Base-by-base conservation (phyloP, 805 yeast species). In the Candida tallmaniae region DNA sequence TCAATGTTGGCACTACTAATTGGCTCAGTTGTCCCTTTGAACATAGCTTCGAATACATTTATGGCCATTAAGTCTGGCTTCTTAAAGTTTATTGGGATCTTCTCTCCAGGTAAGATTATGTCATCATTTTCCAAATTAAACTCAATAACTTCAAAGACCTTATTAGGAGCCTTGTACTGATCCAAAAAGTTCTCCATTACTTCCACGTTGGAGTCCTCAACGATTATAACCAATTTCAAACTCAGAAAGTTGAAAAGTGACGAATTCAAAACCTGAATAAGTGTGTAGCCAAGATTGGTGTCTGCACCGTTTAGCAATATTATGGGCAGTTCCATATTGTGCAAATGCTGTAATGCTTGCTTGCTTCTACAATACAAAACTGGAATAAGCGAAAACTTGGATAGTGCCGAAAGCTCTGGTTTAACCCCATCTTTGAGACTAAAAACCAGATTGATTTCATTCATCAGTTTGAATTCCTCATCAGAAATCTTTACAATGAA, bases 271-370 rank as follows among this genome's bases (percentile, higher is more conserved):
- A 56, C 19, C 40, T 67, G 72, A 4, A 60, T 37, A 4, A 67
- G 21, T 5, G 66, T 66, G 30, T 46, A 43, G 0, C 69, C 70
- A 16, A 66, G 40, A 26, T 53, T 46, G 7, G 72, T 64, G 38
- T 66, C 70, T 3, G 62, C 73, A 17, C 73, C 73, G 45, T 66
- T 65, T 38, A 67, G 61, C 22, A 67, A 46, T 11, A 67, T 40
- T 32, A 51, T 60, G 6, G 61, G 60, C 21, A 33, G 34, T 14
- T 45, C 40, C 10, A 42, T 35, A 2, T 40, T 35, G 4, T 39
- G 24, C 35, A 60, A 40, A 38, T 58, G 53, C 5, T 48, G 35
- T 18, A 64, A 50, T 1, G 61, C 53, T 34, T 61, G 67, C 33
- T 60, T 60, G 15, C 69, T 66, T 18, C 64, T 50, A 38, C 65